Conservation (phyloP, 345 rosid species). For the Iberis pinnata region DNA sequence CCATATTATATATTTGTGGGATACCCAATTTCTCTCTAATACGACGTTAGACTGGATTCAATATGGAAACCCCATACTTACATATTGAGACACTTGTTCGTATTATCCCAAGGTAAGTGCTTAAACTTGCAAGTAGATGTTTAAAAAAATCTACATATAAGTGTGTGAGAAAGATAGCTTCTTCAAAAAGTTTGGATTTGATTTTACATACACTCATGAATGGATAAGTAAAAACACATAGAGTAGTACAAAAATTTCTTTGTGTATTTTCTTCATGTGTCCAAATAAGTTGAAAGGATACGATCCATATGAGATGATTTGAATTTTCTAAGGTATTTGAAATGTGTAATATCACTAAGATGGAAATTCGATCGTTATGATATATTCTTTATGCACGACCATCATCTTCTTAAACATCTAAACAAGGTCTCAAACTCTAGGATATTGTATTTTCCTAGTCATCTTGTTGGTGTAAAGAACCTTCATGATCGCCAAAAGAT, state of each 20-base stretch:
- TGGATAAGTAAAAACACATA: background rate
- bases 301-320: background rate
- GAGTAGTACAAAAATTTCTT: background rate
- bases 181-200: background rate
- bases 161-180: background rate
- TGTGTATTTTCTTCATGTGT: constrained; percentile 6
- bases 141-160: background rate
- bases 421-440: too few species aligned
- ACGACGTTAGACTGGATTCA: constrained; percentile 1
- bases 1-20: background rate
- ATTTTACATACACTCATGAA: background rate
- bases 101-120: background rate
- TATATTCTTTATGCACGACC: background rate
- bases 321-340: background rate
- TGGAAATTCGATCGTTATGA: background rate
- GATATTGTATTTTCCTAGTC: too few species aligned
- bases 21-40: constrained; percentile 7
- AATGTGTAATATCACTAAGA: background rate
- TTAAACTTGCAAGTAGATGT: background rate
- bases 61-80: background rate
- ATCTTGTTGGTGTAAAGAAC: too few species aligned
- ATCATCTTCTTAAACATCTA: too few species aligned
- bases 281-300: background rate
- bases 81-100: background rate
- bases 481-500: too few species aligned